Base-by-base conservation (phyloP, 495 filamentous ascomycete species). In the Neurospora sp. region DNA sequence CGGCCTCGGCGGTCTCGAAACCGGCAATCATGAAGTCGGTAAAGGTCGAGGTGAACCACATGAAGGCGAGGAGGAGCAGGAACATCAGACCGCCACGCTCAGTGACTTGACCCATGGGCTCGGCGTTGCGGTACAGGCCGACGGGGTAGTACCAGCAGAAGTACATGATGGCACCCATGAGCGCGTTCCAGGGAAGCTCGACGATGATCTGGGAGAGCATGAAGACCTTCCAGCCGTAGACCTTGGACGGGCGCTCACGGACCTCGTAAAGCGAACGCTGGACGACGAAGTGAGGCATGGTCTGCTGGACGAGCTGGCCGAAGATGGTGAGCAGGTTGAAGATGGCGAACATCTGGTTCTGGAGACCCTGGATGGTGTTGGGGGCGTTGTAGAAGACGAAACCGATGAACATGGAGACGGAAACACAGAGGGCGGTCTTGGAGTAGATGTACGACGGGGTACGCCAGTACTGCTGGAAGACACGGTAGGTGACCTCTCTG, bases 391-490 rank as follows among this genome's bases (percentile, higher is more conserved):
- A 94, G 83, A 98, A 97, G 31, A 92, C 92, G 81, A 98, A 94
- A 14, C 93, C 93, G 78, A 94, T 94, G 83, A 96, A 96, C 5
- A 97, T 83, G 2, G 87, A 87, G 74, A 90, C 83, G 37, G 86
- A 77, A 37, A 85, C 78, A 75, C 88, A 91, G 46, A 92, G 87
- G 22, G 83, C 79, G 11, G 81, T 72, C 81, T 90, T 90, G 68
- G 92, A 91, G 79, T 93, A 94, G 75, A 97, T 91, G 82, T 98
- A 98, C 0, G 87, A 86, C 3, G 94, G 94, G 11, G 91, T 94
- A 48, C 94, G 90, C 92, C 93, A 97, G 83, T 95, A 96, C 78
- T 96, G 92, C 79, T 94, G 84, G 83, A 96, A 95, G 75, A 94
- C 89, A 70, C 94, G 87, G 80, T 82, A 75, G 14, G 83, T 84